These are phyloP conservation scores for Fusarium guadeloupense DNA, from an alignment of 2,329 filamentous ascomycete species.

Conservation along the genomic window DNA sequence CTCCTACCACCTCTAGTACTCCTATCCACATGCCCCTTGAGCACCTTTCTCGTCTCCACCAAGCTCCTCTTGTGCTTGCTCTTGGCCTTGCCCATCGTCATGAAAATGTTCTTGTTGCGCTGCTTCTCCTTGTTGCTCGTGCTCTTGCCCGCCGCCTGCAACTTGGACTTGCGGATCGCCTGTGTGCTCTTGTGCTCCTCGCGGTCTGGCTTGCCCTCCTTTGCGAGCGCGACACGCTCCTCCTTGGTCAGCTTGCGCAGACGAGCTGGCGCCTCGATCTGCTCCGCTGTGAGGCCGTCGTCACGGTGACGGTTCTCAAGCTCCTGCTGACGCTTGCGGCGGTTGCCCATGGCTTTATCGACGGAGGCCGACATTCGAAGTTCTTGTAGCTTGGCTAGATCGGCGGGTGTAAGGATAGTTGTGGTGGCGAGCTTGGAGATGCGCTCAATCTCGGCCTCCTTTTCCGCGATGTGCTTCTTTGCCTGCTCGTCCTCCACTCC, in stretches of 20 bases:
- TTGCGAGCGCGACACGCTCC: constrained; percentile 84
- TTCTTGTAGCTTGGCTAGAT: constrained; percentile 93
- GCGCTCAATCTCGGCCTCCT: constrained; percentile 57
- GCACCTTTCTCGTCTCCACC: constrained; percentile 80
- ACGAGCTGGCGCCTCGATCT: constrained; percentile 87
- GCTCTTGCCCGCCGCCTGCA: constrained; percentile 89
- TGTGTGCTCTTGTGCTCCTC: constrained; percentile 86
- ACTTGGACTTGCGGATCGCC: constrained; percentile 85
- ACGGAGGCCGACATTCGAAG: constrained; percentile 79
- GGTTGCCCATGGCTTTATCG: constrained; percentile 65
- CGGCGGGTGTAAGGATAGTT: constrained; percentile 92
- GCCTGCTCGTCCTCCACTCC: constrained; percentile 54
- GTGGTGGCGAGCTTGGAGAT: constrained; percentile 87
- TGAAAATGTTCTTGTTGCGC: constrained; percentile 97
- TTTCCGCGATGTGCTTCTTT: constrained; percentile 45
- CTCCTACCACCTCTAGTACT: constrained; percentile 85
- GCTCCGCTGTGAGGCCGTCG: constrained; percentile 87
- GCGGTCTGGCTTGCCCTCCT: constrained; percentile 80
- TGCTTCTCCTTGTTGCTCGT: constrained; percentile 98
- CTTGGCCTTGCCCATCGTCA: constrained; percentile 97
- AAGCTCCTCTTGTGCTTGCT: constrained; percentile 94
- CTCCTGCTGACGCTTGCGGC: constrained; percentile 59
- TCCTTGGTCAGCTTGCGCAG: constrained; percentile 89
- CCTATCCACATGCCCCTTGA: constrained; percentile 83
- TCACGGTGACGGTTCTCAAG: constrained; percentile 73